Evolutionary conservation across 441 rosid genomes (phyloP).

Genomic region (Francoa sonchifolia): DNA sequence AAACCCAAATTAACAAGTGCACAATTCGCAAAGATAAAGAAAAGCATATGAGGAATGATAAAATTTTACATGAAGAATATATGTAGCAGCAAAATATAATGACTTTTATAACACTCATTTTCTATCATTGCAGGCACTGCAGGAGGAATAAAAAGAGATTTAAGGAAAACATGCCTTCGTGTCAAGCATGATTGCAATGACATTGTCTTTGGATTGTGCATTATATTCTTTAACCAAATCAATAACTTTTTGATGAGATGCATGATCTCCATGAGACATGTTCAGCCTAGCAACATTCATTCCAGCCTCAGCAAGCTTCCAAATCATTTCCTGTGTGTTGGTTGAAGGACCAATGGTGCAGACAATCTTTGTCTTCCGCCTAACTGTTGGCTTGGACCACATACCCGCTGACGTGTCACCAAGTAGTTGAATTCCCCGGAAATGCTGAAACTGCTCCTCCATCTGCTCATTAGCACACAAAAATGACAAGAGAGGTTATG

Average conservation of each 20-base stretch:
- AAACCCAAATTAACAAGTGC: slow-evolving; percentile 4
- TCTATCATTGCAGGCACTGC: too few relatives aligned
- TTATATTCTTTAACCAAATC: slow-evolving; percentile 93
- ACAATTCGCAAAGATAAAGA: neutral
- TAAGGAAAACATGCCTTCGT: slow-evolving; percentile 53
- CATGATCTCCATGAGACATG: slow-evolving; percentile 97
- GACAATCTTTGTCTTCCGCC: slow-evolving; percentile 87
- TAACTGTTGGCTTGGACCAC: slow-evolving; percentile 72
- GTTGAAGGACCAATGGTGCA: slow-evolving; percentile 95
- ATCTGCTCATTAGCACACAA: slow-evolving; percentile 21
- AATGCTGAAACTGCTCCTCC: slow-evolving; percentile 34
- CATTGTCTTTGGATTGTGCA: slow-evolving; percentile 77
- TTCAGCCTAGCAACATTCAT: slow-evolving; percentile 95
- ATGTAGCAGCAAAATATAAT: neutral
- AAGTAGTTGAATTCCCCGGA: slow-evolving; percentile 42
- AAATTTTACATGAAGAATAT: too few relatives aligned
- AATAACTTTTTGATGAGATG: slow-evolving; percentile 87
- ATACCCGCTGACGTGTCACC: slow-evolving; percentile 51
- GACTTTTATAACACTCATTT: neutral
- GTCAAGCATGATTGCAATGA: slow-evolving; percentile 91
- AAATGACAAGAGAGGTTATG: neutral
- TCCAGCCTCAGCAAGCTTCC: slow-evolving; percentile 83
- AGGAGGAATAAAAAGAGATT: slow-evolving; percentile 1
- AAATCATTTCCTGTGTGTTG: slow-evolving; percentile 65
- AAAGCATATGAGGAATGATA: neutral